These are phyloP conservation scores for Leptodontidium sp. DNA, from an alignment of 2,329 filamentous ascomycete genomes.

Conservation along the genomic window DNA sequence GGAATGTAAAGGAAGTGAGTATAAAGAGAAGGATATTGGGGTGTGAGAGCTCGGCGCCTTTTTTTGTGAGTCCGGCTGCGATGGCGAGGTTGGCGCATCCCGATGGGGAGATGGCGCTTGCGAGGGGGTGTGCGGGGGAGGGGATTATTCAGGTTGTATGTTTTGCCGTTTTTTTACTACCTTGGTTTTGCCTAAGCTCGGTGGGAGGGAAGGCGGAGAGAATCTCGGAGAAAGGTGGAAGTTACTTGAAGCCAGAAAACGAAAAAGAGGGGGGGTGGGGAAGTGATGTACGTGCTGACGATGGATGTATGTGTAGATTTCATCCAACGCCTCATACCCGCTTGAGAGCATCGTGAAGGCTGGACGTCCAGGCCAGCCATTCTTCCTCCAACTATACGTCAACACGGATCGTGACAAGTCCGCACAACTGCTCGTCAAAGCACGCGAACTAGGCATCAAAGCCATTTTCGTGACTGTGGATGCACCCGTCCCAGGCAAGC, in stretches of 20 bases:
- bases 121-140: conserved; percentile 54
- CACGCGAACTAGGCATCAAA: conserved; percentile 56
- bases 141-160: conserved; percentile 52
- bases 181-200: conserved; percentile 64
- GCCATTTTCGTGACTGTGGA: conserved; percentile 68
- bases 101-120: conserved; percentile 67
- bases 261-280: too few species aligned
- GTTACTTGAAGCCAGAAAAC: too few species aligned
- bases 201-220: too few species aligned
- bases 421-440: conserved; percentile 56
- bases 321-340: conserved; percentile 62
- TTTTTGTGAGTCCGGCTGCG: conserved; percentile 71
- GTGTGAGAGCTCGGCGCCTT: conserved; percentile 58
- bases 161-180: conserved; percentile 44
- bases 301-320: too few species aligned
- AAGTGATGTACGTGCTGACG: too few species aligned
- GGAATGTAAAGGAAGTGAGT: conserved; percentile 51
- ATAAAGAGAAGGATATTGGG: conserved; percentile 64
- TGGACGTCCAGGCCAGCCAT: conserved; percentile 31
- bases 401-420: conserved; percentile 62
- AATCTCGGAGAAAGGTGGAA: too few species aligned
- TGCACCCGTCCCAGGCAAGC: conserved; percentile 64
- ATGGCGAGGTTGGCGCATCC: conserved; percentile 70
- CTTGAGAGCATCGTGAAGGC: conserved; percentile 57
- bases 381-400: conserved; percentile 70